phyloP scores from a whole-genome alignment of 148 eudicot genomes.

The Fagopyrum tataricum region DNA sequence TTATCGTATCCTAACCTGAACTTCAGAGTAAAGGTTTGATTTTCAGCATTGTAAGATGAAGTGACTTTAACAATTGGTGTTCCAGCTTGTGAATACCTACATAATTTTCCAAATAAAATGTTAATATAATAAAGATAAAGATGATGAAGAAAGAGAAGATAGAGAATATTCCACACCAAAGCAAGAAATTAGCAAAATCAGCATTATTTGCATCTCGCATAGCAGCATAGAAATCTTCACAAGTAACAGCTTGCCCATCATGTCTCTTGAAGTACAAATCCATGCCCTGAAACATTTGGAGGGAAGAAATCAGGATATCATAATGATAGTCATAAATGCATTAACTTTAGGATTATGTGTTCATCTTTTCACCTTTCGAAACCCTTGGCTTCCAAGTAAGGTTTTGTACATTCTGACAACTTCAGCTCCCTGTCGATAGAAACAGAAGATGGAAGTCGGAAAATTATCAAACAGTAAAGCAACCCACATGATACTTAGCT shows the following conservation, averaged over 20 bases:
- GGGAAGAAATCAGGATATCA: not conserved
- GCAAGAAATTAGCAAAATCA: slow-evolving; percentile 85
- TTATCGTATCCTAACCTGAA: slow-evolving; percentile 46
- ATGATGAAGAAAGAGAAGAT: not conserved
- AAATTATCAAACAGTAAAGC: not conserved
- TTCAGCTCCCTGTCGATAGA: slow-evolving; percentile 76
- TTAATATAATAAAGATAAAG: slow-evolving; percentile 10
- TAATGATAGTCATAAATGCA: not conserved
- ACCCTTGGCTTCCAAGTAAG: slow-evolving; percentile 76
- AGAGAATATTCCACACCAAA: slow-evolving; percentile 41
- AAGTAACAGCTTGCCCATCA: slow-evolving; percentile 98
- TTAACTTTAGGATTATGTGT: not conserved
- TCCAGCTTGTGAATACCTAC: slow-evolving; percentile 99
- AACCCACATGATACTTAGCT: not conserved
- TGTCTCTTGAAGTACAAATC: slow-evolving; percentile 94
- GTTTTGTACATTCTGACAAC: slow-evolving; percentile 99
- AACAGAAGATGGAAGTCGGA: not conserved
- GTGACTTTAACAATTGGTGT: slow-evolving; percentile 76
- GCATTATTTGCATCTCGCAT: slow-evolving; percentile 95
- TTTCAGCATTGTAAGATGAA: slow-evolving; percentile 69
- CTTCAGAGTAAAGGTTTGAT: slow-evolving; percentile 60
- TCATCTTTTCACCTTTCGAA: slow-evolving; percentile 56
- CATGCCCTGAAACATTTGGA: slow-evolving; percentile 62
- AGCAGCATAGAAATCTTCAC: slow-evolving; percentile 95
- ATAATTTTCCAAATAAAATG: slow-evolving; percentile 9